Conservation (phyloP, 2,329 filamentous ascomycete species). For the Trematosphaeria pertusa region DNA sequence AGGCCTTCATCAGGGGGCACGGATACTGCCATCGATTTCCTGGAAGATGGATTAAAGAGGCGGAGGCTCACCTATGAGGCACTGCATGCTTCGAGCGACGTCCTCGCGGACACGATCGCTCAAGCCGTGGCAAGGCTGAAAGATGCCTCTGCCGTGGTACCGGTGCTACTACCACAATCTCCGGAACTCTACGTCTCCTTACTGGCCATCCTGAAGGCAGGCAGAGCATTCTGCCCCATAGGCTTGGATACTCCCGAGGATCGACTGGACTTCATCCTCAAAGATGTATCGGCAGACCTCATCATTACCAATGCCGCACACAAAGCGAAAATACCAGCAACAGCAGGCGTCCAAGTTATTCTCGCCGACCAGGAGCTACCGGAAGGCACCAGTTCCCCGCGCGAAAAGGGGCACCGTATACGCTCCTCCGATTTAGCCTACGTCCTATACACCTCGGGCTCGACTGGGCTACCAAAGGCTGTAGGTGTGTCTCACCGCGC, state of each 20-base stretch:
- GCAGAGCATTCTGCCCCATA: slow-evolving; percentile 85
- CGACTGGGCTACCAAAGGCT: slow-evolving; percentile 87
- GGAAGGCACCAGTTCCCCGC: slow-evolving; percentile 33
- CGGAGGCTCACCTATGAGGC: slow-evolving; percentile 65
- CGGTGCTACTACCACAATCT: slow-evolving; percentile 78
- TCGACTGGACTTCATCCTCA: slow-evolving; percentile 77
- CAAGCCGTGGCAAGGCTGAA: slow-evolving; percentile 30
- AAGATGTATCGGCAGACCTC: slow-evolving; percentile 75
- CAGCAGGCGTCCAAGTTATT: slow-evolving; percentile 49
- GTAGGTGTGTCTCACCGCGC: slow-evolving; percentile 82
- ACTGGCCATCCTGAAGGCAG: slow-evolving; percentile 79
- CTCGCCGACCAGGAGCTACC: slow-evolving; percentile 49
- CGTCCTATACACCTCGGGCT: slow-evolving; percentile 92
- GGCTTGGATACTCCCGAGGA: slow-evolving; percentile 79
- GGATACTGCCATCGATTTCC: slow-evolving; percentile 68
- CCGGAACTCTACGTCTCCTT: slow-evolving; percentile 79
- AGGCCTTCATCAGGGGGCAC: slow-evolving; percentile 44
- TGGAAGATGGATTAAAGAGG: slow-evolving; percentile 56
- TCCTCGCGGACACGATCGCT: slow-evolving; percentile 56
- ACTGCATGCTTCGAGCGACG: slow-evolving; percentile 65
- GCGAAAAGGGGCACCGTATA: neutral
- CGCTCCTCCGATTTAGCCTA: slow-evolving; percentile 68
- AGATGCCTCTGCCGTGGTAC: slow-evolving; percentile 63
- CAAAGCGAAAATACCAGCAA: slow-evolving; percentile 45
- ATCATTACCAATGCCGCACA: slow-evolving; percentile 68